Evolutionary conservation across 768 basidiomycete species (phyloP).

Genomic region (Phallus indusiatus): DNA sequence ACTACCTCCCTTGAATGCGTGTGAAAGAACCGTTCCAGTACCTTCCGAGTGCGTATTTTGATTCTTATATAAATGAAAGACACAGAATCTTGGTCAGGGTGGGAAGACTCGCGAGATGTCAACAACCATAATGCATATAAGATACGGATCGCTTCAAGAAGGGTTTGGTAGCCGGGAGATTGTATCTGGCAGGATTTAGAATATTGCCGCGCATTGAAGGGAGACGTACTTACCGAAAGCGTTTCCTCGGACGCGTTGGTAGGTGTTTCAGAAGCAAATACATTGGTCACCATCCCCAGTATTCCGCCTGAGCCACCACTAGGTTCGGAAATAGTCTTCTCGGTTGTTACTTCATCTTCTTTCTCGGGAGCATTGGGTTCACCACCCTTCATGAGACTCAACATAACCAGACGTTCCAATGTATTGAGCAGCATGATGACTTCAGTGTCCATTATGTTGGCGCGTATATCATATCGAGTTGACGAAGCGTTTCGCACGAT

Average conservation of each 20-base stretch:
- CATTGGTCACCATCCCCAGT: constrained; percentile 84
- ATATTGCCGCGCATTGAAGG: background rate
- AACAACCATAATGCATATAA: constrained; percentile 67
- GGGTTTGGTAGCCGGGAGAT: constrained; percentile 64
- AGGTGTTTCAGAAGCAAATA: constrained; percentile 70
- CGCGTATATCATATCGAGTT: constrained; percentile 33
- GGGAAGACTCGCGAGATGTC: constrained; percentile 37
- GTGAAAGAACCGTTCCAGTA: constrained; percentile 80
- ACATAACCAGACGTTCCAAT: constrained; percentile 69
- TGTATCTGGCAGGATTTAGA: constrained; percentile 39
- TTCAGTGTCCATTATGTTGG: constrained; percentile 65
- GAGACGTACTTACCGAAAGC: constrained; percentile 37
- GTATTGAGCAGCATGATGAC: constrained; percentile 77
- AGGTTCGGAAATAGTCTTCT: constrained; percentile 43
- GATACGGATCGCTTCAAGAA: constrained; percentile 75
- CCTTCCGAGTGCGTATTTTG: constrained; percentile 61
- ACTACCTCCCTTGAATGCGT: constrained; percentile 72
- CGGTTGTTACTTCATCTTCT: constrained; percentile 39
- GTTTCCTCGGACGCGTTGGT: constrained; percentile 39
- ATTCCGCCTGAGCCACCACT: constrained; percentile 52
- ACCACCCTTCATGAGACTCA: constrained; percentile 48
- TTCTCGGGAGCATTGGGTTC: constrained; percentile 20
- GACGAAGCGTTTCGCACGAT: constrained; percentile 29
- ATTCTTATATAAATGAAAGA: constrained; percentile 58
- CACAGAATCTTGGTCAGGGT: constrained; percentile 58